Conservation (phyloP, 371 early-diverging fungal species). For the Rhizomucor pusillus region DNA sequence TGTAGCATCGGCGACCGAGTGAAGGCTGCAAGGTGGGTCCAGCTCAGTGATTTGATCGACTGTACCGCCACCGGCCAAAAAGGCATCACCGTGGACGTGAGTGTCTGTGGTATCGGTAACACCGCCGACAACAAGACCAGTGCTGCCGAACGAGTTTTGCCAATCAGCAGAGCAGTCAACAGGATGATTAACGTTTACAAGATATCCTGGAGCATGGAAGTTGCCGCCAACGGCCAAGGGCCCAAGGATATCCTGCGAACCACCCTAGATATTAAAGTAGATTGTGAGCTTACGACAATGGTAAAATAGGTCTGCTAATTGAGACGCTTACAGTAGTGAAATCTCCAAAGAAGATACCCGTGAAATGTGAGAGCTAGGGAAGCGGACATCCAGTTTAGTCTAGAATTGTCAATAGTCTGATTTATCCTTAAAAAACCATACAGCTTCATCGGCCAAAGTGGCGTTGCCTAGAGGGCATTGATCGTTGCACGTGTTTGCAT, state of each 20-base stretch:
- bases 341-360: slow-evolving; percentile 23
- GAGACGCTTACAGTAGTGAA: slow-evolving; percentile 6
- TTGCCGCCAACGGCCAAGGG: slow-evolving; percentile 17
- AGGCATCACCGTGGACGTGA: slow-evolving; percentile 14
- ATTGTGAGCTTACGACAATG: too few relatives aligned
- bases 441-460: too few relatives aligned
- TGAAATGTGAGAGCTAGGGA: slow-evolving; percentile 10
- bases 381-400: too few relatives aligned
- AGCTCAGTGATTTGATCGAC: background rate
- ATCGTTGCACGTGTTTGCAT: too few relatives aligned
- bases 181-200: slow-evolving; percentile 15
- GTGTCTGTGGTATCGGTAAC: background rate
- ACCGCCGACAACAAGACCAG: slow-evolving; percentile 15
- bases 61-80: background rate
- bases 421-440: too few relatives aligned
- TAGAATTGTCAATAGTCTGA: too few relatives aligned
- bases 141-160: background rate
- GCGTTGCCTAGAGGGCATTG: too few relatives aligned
- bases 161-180: background rate
- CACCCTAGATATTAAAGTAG: background rate
- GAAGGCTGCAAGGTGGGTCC: background rate
- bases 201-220: slow-evolving; percentile 10
- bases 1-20: background rate
- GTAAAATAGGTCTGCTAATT: too few relatives aligned
- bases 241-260: slow-evolving; percentile 16